These are phyloP conservation scores for Hypoxylon sp. DNA, from an alignment of 2,329 filamentous ascomycete genomes.

Conservation along the genomic window DNA sequence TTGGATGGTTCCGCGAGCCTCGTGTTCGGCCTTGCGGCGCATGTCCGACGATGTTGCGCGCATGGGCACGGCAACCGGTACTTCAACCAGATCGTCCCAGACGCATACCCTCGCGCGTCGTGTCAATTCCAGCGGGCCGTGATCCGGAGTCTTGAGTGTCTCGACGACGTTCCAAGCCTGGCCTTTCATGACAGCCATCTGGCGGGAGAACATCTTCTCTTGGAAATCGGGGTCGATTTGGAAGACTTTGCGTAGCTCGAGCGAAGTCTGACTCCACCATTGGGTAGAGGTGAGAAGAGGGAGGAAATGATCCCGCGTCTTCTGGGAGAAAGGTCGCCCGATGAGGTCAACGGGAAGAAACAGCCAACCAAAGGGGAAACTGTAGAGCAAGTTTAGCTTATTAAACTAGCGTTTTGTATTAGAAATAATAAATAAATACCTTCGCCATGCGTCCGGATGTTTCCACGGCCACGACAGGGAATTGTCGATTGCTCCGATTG, in stretches of 20 bases:
- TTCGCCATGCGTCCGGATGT: slow-evolving; percentile 89
- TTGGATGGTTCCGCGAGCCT: slow-evolving; percentile 67
- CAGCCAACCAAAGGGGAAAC: slow-evolving; percentile 98
- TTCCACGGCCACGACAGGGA: slow-evolving; percentile 99
- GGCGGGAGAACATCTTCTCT: slow-evolving; percentile 98
- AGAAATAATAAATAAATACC: slow-evolving; percentile 54
- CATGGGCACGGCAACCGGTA: slow-evolving; percentile 94
- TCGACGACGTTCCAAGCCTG: slow-evolving; percentile 99
- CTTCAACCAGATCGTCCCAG: slow-evolving; percentile 97
- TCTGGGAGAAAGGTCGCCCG: slow-evolving; percentile 94
- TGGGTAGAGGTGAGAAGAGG: slow-evolving; percentile 92
- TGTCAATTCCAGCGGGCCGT: slow-evolving; percentile 93
- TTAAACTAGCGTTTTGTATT: neutral
- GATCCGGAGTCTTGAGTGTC: slow-evolving; percentile 91
- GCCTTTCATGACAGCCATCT: slow-evolving; percentile 99
- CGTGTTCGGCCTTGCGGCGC: slow-evolving; percentile 73
- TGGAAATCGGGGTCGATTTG: slow-evolving; percentile 95
- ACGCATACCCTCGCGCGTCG: slow-evolving; percentile 92
- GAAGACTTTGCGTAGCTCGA: slow-evolving; percentile 88
- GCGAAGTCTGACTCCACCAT: slow-evolving; percentile 97
- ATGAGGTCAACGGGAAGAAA: slow-evolving; percentile 97
- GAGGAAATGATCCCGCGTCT: slow-evolving; percentile 94
- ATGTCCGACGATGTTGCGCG: slow-evolving; percentile 87
- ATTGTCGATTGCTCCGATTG: slow-evolving; percentile 95
- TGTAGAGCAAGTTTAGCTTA: slow-evolving; percentile 58